These are phyloP conservation scores for Xylaria digitata DNA, from an alignment of 2,329 filamentous ascomycete species.

Conservation along the genomic window DNA sequence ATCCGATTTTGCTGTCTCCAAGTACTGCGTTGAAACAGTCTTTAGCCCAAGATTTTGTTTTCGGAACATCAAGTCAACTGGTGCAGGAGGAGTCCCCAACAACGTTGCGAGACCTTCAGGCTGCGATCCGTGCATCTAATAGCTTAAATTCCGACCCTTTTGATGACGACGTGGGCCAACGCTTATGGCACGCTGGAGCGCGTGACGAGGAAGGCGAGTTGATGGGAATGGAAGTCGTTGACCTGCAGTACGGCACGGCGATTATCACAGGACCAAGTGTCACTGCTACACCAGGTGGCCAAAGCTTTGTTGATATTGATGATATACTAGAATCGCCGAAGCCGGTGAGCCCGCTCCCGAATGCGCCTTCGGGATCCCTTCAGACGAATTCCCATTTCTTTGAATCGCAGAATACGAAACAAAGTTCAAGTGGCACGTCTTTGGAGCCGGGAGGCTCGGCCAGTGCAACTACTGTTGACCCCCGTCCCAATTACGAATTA, in stretches of 20 bases:
- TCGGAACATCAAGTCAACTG: constrained; percentile 88
- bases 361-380: constrained; percentile 1
- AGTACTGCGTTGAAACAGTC: constrained; percentile 73
- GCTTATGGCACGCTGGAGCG: constrained; percentile 78
- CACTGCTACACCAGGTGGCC: constrained; percentile 11
- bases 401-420: constrained; percentile 31
- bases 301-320: constrained; percentile 48
- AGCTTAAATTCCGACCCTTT: constrained; percentile 55
- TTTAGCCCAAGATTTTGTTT: constrained; percentile 79
- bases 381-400: constrained; percentile 37
- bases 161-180: constrained; percentile 48
- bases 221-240: constrained; percentile 70
- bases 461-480: constrained; percentile 8
- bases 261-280: background rate
- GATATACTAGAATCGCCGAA: constrained; percentile 45
- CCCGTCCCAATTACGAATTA: constrained; percentile 67
- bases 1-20: constrained; percentile 73
- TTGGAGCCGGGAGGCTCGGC: background rate
- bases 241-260: constrained; percentile 55
- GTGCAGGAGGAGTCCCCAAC: constrained; percentile 77
- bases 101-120: constrained; percentile 70
- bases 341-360: constrained; percentile 21
- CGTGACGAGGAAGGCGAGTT: constrained; percentile 74
- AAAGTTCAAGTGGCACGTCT: background rate
- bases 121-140: constrained; percentile 71